Evolutionary conservation across 2,329 filamentous ascomycete species (phyloP), one percentile per base, ranked within the genome.

Genomic region (Sarocladium kiliense): DNA sequence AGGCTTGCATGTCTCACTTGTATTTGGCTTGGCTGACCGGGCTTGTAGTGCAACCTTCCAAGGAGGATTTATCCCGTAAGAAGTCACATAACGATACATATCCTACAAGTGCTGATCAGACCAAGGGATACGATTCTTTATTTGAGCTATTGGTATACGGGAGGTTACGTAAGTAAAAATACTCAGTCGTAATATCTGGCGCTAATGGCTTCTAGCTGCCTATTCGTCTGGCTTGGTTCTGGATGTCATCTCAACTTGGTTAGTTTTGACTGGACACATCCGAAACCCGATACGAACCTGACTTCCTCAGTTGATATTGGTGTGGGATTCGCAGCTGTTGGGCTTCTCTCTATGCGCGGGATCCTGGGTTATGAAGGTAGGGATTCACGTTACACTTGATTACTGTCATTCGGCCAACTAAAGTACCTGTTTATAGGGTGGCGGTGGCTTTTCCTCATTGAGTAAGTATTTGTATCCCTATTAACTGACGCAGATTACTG

Each of bases 61-160:
- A 54, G 65, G 75, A 19, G 71, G 82, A 2, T 86, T 87, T 59
- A 86, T 86, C 56, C 82, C 83, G 5, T 81, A 80, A 63, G 80
- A 75, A 41, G 23, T 59, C 30, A 32, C 49, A 0, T 53, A 39
- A 44, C 54, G 56, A 21, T 57, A 37, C 55, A n/a, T n/a, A 21
- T 10, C 7, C 18, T 5, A 4, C 9, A 16, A 45, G 6, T 45
- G 21, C 14, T 16, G 9, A 12, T 25, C n/a, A 27, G 45, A 18
- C n/a, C 34, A 14, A 67, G 65, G 11, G 64, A 70, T 58, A 66
- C 64, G 41, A 80, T 86, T 54, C 70, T 85, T 0, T 88, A 87
- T 63, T 73, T 88, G 2, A 83, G 78, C 26, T 89, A 89, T 65
- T 90, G 85, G 70, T 90, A 89, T 2, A 77, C 42, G 59, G 75